Percentiles rank a stretch among this genome's conserved stretches.
These are phyloP conservation scores for Kingdonia uniflora DNA, from an alignment of 164 flowering plant species.

Conservation along the genomic window DNA sequence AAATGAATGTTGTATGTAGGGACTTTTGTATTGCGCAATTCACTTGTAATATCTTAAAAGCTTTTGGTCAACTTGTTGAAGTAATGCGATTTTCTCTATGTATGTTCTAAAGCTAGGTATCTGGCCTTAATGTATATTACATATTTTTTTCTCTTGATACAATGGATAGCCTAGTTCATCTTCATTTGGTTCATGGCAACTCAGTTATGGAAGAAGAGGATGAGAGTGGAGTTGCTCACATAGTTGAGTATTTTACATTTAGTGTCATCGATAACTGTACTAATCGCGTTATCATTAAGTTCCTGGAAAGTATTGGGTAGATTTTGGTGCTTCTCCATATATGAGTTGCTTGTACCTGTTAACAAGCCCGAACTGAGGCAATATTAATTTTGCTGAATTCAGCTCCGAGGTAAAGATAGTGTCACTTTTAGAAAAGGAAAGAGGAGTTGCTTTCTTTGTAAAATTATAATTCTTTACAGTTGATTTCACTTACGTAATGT, in stretches of 20 bases:
- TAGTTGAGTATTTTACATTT: constrained; percentile 94
- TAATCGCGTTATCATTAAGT: constrained; percentile 82
- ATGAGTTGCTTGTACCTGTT: constrained; percentile 90
- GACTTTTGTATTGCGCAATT: no score
- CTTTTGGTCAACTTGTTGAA: no score
- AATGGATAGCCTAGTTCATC: no score
- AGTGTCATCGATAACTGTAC: constrained; percentile 82
- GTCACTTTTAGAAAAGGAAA: background rate
- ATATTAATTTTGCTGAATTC: constrained; percentile 86
- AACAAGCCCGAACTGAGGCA: constrained; percentile 86
- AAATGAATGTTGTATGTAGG: no score
- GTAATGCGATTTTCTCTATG: no score
- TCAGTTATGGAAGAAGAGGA: constrained; percentile 97
- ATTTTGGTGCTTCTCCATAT: constrained; percentile 92
- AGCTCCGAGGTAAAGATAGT: constrained; percentile 60
- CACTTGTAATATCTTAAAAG: no score
- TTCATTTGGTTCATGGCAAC: constrained; percentile 58
- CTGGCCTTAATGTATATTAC: background rate
- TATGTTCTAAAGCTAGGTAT: no score
- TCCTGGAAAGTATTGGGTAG: constrained; percentile 91
- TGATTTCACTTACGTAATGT: constrained; percentile 4
- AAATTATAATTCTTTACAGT: background rate
- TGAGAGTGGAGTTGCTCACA: constrained; percentile 97
- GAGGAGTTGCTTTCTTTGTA: background rate
- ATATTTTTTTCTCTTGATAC: background rate